A percentile compares a stretch with the other conserved stretches of the same genome.
Evolutionary conservation across 78 protist species (phyloP).

Genomic region (Dictyostelium firmibasis): DNA sequence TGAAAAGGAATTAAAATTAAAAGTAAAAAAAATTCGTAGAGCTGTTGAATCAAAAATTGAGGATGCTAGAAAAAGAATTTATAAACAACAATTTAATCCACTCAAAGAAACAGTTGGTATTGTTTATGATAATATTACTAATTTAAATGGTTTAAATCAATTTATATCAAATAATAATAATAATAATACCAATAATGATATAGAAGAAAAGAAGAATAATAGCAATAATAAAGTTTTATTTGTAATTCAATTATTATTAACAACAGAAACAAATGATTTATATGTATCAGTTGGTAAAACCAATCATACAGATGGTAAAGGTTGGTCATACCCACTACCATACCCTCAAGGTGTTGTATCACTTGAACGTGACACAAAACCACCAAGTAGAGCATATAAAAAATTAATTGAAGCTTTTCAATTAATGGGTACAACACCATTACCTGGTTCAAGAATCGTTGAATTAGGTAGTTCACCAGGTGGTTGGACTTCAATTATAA

Average conservation of each 20-base stretch:
- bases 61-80: neutral
- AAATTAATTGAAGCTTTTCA: constrained; percentile 24
- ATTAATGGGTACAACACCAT: neutral
- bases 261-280: neutral
- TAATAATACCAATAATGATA: too few relatives aligned
- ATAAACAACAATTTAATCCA: neutral
- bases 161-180: neutral
- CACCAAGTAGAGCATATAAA: constrained; percentile 71
- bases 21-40: neutral
- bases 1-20: neutral
- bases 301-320: neutral
- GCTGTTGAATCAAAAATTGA: neutral
- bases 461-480: constrained; percentile 71
- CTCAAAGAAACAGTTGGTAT: neutral
- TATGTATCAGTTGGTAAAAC: neutral
- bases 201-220: neutral
- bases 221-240: neutral
- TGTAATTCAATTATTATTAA: constrained; percentile 21
- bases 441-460: neutral
- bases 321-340: constrained; percentile 61
- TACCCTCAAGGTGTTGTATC: neutral
- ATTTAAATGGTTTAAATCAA: neutral
- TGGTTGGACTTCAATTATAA: constrained; percentile 56
- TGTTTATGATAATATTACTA: neutral
- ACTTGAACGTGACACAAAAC: neutral